Percentiles rank a stretch among this genome's conserved stretches.
phyloP scores from a whole-genome alignment of 768 basidiomycete species.

The Lactifluus piperatus region DNA sequence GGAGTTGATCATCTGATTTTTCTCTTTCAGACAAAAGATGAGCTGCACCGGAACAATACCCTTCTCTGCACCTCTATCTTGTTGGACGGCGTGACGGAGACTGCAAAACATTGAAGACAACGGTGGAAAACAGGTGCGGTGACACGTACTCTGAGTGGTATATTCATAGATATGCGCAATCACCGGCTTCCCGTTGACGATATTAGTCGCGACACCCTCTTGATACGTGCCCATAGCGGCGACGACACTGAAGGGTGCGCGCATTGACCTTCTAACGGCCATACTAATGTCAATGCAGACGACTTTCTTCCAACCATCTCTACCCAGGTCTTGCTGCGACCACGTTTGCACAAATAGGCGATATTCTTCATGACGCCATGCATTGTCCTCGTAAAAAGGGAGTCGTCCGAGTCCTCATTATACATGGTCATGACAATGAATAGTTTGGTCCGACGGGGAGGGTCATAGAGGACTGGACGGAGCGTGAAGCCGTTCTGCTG shows the following conservation, averaged over 20 bases:
- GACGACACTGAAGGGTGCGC: conserved; percentile 72
- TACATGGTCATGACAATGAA: conserved; percentile 99
- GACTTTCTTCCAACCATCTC: conserved; percentile 98
- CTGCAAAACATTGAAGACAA: conserved; percentile 30
- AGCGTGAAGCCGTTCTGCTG: conserved; percentile 73
- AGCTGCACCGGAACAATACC: conserved; percentile 85
- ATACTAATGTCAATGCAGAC: conserved; percentile 86
- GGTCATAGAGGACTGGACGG: conserved; percentile 86
- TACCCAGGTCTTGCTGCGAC: conserved; percentile 89
- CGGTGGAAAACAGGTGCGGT: background rate
- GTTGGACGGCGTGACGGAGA: conserved; percentile 72
- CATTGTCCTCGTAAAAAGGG: conserved; percentile 88
- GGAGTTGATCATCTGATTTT: conserved; percentile 93
- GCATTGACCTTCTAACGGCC: conserved; percentile 81
- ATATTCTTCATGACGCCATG: conserved; percentile 95
- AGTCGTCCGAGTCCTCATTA: conserved; percentile 88
- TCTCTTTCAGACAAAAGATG: conserved; percentile 87
- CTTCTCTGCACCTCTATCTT: conserved; percentile 71
- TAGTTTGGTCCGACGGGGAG: conserved; percentile 82
- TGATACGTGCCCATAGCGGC: conserved; percentile 94
- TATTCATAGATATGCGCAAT: conserved; percentile 90
- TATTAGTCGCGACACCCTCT: conserved; percentile 84
- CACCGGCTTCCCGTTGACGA: conserved; percentile 76
- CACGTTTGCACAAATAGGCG: conserved; percentile 77
- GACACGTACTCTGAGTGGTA: conserved; percentile 76